Base-by-base conservation (phyloP, 169 alveolate genomes). In the Eimeria necatrix region DNA sequence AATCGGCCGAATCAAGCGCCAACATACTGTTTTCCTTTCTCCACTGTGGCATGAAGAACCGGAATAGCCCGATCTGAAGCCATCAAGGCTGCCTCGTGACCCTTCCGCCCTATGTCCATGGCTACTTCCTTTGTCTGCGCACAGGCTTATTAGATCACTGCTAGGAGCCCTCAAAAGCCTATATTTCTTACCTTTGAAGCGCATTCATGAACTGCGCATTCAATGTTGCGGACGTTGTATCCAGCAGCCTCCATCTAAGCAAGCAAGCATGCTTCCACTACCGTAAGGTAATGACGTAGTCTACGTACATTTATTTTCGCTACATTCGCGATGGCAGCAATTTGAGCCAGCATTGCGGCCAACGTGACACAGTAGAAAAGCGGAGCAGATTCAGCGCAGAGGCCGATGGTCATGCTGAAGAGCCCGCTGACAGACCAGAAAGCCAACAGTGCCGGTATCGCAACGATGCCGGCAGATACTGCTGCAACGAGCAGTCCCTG, bases 301-400 rank as follows among this genome's bases (percentile, higher is more conserved):
- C 10, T 52, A 12, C 92, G 26, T 60, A 85, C 92, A 24, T 85
- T 85, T 51, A 85, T 85, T 85, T 46, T 85, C 18, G 92, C 92
- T 18, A 52, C 92, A 59, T 85, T 85, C n/a, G 51, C 80, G 41
- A 85, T 85, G 49, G 92, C 92, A 20, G 51, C 59, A 56, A 85
- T 60, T 71, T 85, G 92, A 41, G 92, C 92, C 41, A 85, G 92
- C 92, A 85, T 85, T 60, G 80, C 92, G 26, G 92, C 92, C 22
- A 85, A 71, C 16, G 92, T 85, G 56, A 85, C 61, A 46, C 81
- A 60, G 51, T 59, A 85, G n/a, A 85, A 85, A 26, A 85, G 80
- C 22, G 92, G 92, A 24, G 92, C 92, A 3, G 92, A 85, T 59
- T 85, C 92, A 71, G 92, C 92, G 61, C 92, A 85, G 41, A 71